Base-by-base conservation (phyloP, 805 yeast species). In the Zygotorulaspora chibaensis region DNA sequence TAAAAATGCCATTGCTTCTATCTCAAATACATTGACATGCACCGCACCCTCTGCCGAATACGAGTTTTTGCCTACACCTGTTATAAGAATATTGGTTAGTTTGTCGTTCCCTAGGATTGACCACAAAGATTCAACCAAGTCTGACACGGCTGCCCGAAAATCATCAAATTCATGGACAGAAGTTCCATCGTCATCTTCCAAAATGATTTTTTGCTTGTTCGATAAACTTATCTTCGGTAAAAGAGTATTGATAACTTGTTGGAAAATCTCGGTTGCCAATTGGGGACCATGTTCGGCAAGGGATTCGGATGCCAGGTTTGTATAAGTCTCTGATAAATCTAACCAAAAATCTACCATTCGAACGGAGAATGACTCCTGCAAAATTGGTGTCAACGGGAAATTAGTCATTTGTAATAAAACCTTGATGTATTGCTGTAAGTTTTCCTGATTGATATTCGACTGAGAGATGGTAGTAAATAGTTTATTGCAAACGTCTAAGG, bases 61-160 rank as follows among this genome's bases (percentile, higher is more conserved):
- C 8, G 54, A 44, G 8, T 40, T 45, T 17, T 49, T 49, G 15
- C 65, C 65, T 16, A 63, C 49, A 33, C 66, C 61, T 12, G 52
- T 36, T 8, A 63, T 58, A 8, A 65, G 45, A 23, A 60, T 51
- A 40, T 60, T 57, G 2, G 69, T 64, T 46, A 65, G 50, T 38
- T 63, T 57, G 36, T 57, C 59, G 43, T 65, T 61, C 31, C 85
- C 87, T 30, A 87, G 70, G 4, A 86, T 69, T 0, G 88, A 77
- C 68, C 83, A 87, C 1, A 83, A 65, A 0, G 79, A 71, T 44
- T 88, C 93, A 52, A 87, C 77, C 31, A 90, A 71, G 54, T 93
- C 98, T 1, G 83, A 76, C 8, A 84, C 83, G 50, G 84, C 91
- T 27, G 78, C 68, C 54, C 97, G 74, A 63, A 80, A 91, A 20